Evolutionary conservation across 345 rosid species (phyloP).

Genomic region (Salix udensis): DNA sequence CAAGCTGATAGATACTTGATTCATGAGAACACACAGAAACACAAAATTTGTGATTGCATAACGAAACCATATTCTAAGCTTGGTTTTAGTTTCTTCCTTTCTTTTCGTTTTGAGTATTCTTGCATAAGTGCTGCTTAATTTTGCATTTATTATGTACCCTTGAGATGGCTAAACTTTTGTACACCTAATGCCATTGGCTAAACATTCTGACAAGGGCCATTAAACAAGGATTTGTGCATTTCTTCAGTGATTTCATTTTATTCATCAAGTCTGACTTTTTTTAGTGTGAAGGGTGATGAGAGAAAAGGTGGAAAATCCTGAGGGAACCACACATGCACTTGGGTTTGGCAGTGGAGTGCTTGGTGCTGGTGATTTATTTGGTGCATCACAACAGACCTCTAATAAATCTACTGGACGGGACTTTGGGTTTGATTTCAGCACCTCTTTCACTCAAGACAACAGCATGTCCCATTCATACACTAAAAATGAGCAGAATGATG

Average conservation of each 20-base stretch:
- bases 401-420: conserved; percentile 35
- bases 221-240: not conserved
- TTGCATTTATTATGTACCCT: not conserved
- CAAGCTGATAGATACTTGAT: not conserved
- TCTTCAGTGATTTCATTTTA: conserved; percentile 11
- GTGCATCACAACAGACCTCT: conserved; percentile 19
- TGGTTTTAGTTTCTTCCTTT: not conserved
- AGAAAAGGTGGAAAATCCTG: conserved; percentile 17
- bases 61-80: not conserved
- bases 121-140: not conserved
- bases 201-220: not conserved
- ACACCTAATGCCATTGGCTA: not conserved
- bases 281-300: conserved; percentile 28
- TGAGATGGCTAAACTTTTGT: not conserved
- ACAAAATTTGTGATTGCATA: not conserved
- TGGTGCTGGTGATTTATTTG: conserved; percentile 18
- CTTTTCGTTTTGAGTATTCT: not conserved
- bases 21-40: not conserved
- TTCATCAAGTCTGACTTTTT: conserved; percentile 19
- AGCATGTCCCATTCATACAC: conserved; percentile 7
- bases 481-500: conserved; percentile 23
- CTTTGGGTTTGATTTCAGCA: conserved; percentile 30
- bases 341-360: conserved; percentile 18
- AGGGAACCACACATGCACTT: conserved; percentile 10
- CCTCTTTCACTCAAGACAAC: conserved; percentile 17